phyloP scores from a whole-genome alignment of 2,329 filamentous ascomycete species.

The Waltergamsia citrina region DNA sequence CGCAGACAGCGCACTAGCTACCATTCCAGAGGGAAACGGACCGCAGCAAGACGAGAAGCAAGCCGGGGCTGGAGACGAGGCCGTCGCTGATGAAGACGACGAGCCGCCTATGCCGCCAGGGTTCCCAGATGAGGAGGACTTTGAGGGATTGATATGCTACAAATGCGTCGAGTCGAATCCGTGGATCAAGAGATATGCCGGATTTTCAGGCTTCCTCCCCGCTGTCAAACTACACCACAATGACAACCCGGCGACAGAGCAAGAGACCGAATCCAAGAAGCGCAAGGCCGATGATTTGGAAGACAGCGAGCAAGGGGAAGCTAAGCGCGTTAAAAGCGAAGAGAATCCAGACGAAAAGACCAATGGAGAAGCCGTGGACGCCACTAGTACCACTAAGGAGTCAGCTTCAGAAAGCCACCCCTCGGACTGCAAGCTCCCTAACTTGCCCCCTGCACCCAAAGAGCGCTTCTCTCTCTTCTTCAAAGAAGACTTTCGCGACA shows the following conservation, averaged over 20 bases:
- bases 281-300: constrained; percentile 57
- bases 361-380: neutral
- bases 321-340: constrained; percentile 45
- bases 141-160: constrained; percentile 87
- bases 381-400: neutral
- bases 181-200: constrained; percentile 87
- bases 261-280: constrained; percentile 39
- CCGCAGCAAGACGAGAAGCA: constrained; percentile 9
- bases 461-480: constrained; percentile 75
- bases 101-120: constrained; percentile 67
- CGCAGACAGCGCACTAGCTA: constrained; percentile 23
- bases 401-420: neutral
- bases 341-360: constrained; percentile 18
- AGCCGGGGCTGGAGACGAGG: constrained; percentile 7
- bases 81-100: constrained; percentile 37
- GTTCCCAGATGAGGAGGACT: constrained; percentile 82
- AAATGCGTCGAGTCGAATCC: constrained; percentile 82
- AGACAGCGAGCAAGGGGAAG: constrained; percentile 20
- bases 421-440: constrained; percentile 47
- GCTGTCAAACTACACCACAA: constrained; percentile 45
- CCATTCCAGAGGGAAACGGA: constrained; percentile 25
- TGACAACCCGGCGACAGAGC: constrained; percentile 1
- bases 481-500: constrained; percentile 65
- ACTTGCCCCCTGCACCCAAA: constrained; percentile 44
- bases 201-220: constrained; percentile 67